phyloP scores from a whole-genome alignment of 2,329 filamentous ascomycete species.

The Aaosphaeria arxii region DNA sequence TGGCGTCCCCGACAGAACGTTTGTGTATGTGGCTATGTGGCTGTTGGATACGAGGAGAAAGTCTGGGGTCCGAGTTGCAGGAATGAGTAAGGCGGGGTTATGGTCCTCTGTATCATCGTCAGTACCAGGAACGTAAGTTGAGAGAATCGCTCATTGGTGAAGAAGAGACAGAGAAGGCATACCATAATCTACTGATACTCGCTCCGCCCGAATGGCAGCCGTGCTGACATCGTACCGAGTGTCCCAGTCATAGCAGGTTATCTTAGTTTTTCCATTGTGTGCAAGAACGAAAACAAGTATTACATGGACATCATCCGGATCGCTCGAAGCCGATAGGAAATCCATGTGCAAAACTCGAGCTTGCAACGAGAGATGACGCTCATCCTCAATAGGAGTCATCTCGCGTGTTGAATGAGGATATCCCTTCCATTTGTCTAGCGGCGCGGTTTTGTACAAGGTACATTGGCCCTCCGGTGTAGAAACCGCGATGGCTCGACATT shows the following conservation, averaged over 20 bases:
- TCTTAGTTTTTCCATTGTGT: conserved; percentile 43
- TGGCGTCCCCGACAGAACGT: conserved; percentile 41
- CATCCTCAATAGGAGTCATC: conserved; percentile 60
- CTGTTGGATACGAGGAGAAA: conserved; percentile 40
- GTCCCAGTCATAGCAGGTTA: conserved; percentile 54
- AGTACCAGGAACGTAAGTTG: conserved; percentile 5
- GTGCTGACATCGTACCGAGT: conserved; percentile 40
- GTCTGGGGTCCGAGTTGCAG: conserved; percentile 37
- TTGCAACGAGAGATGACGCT: conserved; percentile 47
- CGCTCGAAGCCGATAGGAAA: conserved; percentile 74
- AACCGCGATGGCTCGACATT: conserved; percentile 62
- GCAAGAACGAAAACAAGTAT: conserved; percentile 68
- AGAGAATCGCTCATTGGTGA: neutral
- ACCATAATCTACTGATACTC: conserved; percentile 25
- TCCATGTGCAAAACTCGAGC: conserved; percentile 82
- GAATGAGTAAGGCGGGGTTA: conserved; percentile 39
- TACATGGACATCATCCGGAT: conserved; percentile 63
- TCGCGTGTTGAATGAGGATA: conserved; percentile 39
- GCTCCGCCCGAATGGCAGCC: conserved; percentile 20
- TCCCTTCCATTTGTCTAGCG: conserved; percentile 50
- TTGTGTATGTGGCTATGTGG: conserved; percentile 36
- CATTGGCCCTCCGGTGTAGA: conserved; percentile 69
- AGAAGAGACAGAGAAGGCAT: conserved; percentile 1
- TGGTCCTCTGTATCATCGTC: conserved; percentile 23
- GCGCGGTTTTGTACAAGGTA: conserved; percentile 67